Conservation (phyloP, 2,329 filamentous ascomycete genomes). For the Diaporthe sp. region DNA sequence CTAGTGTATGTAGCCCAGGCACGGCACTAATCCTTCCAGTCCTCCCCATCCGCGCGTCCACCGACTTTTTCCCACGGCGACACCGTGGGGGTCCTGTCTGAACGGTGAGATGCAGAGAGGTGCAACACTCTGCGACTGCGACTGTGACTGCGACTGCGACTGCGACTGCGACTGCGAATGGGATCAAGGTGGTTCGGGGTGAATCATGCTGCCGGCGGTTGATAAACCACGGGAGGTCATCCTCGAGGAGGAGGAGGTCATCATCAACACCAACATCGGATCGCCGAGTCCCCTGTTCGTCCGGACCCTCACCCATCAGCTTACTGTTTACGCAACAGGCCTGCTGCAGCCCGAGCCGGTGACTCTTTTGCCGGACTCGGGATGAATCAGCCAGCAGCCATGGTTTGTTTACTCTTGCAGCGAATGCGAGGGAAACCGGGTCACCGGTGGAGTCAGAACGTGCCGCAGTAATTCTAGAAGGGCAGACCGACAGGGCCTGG, state of each 20-base stretch:
- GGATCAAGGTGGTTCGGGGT: background rate
- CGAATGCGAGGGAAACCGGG: conserved; percentile 22
- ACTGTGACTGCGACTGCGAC: background rate
- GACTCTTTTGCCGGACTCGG: background rate
- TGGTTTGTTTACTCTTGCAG: background rate
- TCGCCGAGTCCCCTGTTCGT: background rate
- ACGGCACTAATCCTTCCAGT: conserved; percentile 2
- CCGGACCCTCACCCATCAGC: conserved; percentile 4
- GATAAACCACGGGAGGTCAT: background rate
- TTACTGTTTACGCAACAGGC: no score
- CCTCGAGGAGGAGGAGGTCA: background rate
- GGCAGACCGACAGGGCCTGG: background rate
- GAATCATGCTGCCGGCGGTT: background rate
- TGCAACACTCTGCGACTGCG: background rate
- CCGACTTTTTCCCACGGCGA: background rate
- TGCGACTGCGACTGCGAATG: background rate
- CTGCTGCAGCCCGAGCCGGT: background rate
- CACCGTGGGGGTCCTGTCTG: background rate
- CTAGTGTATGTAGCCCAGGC: background rate
- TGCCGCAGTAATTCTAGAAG: conserved; percentile 17
- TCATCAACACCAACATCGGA: background rate
- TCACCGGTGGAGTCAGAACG: background rate
- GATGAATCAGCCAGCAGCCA: background rate
- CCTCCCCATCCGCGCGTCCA: background rate
- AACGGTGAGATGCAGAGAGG: background rate